Percentiles rank a stretch among this genome's conserved stretches.
These are phyloP conservation scores for Adansonia madagascariensis DNA, from an alignment of 441 rosid species.

Conservation along the genomic window DNA sequence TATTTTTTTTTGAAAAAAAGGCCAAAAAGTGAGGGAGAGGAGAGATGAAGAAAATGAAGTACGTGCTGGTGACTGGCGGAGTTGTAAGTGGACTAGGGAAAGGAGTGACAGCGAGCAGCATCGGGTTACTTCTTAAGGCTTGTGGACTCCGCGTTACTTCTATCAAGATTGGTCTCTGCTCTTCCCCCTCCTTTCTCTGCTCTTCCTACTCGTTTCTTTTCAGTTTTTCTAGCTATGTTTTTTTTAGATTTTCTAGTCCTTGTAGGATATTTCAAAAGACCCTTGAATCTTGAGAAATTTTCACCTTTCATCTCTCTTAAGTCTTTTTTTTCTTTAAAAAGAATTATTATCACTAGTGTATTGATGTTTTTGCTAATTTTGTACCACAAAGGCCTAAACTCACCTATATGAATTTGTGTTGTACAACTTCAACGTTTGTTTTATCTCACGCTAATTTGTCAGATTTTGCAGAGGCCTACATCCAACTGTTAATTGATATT, in stretches of 20 bases:
- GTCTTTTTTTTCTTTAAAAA: no score
- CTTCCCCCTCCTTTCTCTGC: background rate
- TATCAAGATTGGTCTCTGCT: constrained; percentile 75
- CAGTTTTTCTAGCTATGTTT: background rate
- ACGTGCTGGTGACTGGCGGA: constrained; percentile 90
- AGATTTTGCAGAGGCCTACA: background rate
- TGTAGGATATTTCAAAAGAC: background rate
- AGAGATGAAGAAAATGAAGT: constrained; percentile 67
- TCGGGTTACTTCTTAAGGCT: constrained; percentile 79
- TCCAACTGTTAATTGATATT: background rate
- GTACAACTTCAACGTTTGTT: background rate
- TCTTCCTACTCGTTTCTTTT: background rate
- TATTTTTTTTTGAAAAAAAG: background rate
- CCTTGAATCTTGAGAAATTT: background rate
- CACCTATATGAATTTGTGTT: background rate
- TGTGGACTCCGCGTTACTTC: constrained; percentile 91
- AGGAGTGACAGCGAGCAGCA: constrained; percentile 92
- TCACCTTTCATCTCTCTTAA: background rate
- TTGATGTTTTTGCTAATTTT: background rate
- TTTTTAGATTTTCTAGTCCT: background rate
- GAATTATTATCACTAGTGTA: background rate
- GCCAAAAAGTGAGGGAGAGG: background rate
- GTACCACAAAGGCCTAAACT: background rate
- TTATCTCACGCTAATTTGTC: background rate
- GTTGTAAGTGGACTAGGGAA: constrained; percentile 92